phyloP scores from a whole-genome alignment of 441 rosid species.

The Erodium texanum region DNA sequence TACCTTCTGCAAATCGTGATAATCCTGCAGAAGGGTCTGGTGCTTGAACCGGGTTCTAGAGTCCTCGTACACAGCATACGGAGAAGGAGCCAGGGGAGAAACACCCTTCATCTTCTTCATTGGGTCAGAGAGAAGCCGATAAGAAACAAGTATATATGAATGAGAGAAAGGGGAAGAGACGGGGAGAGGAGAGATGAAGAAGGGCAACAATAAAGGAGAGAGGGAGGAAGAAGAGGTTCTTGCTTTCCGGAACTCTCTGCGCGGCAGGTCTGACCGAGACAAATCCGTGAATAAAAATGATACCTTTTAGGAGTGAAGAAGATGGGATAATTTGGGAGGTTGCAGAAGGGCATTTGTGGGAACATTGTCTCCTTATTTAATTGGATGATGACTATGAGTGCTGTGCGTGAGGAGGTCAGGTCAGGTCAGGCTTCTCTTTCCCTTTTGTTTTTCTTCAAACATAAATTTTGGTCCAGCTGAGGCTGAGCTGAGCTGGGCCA shows the following conservation, averaged over 20 bases:
- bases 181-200: too few species aligned
- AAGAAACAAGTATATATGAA: not conserved
- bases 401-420: slow-evolving; percentile 23
- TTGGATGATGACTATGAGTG: slow-evolving; percentile 6
- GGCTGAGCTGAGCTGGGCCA: slow-evolving; percentile 39
- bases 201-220: slow-evolving; percentile 10
- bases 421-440: slow-evolving; percentile 28
- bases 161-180: too few species aligned
- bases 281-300: slow-evolving; percentile 42
- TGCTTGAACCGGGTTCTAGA: slow-evolving; percentile 41
- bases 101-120: slow-evolving; percentile 55
- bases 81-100: slow-evolving; percentile 23
- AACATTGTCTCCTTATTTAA: slow-evolving; percentile 13
- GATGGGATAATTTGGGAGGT: slow-evolving; percentile 46
- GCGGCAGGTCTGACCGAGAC: slow-evolving; percentile 67
- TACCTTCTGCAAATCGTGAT: slow-evolving; percentile 55
- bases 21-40: slow-evolving; percentile 58
- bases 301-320: slow-evolving; percentile 53
- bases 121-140: slow-evolving; percentile 20
- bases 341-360: slow-evolving; percentile 67
- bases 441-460: slow-evolving; percentile 20
- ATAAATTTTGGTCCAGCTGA: slow-evolving; percentile 47
- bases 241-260: slow-evolving; percentile 55
- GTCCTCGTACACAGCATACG: slow-evolving; percentile 33
- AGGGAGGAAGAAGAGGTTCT: slow-evolving; percentile 33